Base-by-base conservation (phyloP, 331 rosid genomes). In the Acacia concinna region DNA sequence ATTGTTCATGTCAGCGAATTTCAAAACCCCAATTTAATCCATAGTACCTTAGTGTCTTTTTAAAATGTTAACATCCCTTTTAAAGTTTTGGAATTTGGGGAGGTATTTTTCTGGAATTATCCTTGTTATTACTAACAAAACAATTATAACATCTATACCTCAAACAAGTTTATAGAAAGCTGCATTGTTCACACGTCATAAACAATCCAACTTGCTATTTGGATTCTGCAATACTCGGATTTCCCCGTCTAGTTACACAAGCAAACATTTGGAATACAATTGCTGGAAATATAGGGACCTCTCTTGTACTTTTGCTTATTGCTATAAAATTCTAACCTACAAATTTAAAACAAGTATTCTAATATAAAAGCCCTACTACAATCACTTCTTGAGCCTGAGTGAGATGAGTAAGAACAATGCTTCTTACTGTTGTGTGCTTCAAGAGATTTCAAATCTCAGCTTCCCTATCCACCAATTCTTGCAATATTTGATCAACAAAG, bases 381-480 rank as follows among this genome's bases (percentile, higher is more conserved):
- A 38, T 28, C 77, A 82, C 70, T 68, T 41, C 41, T 52, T 64
- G 32, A 31, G 31, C 54, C 13, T 12, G 18, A 10, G 73, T 13
- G 54, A 68, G 13, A 15, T 23, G 14, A 68, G 74, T 14, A 25
- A 40, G 56, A 68, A 18, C 57, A 75, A 32, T 75, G 64, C 82
- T 54, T 81, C 54, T 32, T 47, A 43, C 67, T 25, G 30, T 63
- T 32, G 79, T 7, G 56, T 40, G 64, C 71, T 59, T 49, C 80
- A 44, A 21, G 46, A 56, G 47, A 32, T 75, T 73, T 60, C 10
- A 73, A 32, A 60, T 49, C 73, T 81, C 82, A 44, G 78, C 47
- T 73, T 38, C 57, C 74, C 74, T 43, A 60, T 60, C 44, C 74
- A 68, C 63, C 57, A 49, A 72, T 21, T 69, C 59, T 30, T 3